phyloP scores from a whole-genome alignment of 257 asterid genomes.

The Capsicum chinense region DNA sequence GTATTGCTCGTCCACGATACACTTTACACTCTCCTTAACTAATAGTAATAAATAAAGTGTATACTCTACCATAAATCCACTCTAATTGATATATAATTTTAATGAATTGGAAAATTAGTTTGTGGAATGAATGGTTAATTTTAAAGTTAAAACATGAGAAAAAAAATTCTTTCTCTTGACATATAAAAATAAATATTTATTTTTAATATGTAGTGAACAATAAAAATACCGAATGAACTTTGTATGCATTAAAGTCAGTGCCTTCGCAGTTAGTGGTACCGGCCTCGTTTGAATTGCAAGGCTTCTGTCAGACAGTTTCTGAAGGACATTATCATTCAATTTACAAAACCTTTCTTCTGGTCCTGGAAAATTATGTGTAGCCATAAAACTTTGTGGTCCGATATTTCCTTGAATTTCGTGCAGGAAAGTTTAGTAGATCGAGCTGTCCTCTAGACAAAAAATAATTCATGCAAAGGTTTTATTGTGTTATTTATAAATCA shows the following conservation, averaged over 20 bases:
- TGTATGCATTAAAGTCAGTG: constrained; percentile 18
- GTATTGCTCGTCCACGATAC: too few species aligned
- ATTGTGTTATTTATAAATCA: too few species aligned
- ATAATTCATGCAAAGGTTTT: too few species aligned
- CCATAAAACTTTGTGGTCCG: background rate
- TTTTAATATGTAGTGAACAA: too few species aligned
- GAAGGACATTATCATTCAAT: constrained; percentile 2
- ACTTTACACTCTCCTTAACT: background rate
- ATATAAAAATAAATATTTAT: background rate
- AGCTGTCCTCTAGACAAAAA: background rate
- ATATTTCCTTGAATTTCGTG: too few species aligned
- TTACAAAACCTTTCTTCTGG: background rate
- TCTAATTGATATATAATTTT: too few species aligned
- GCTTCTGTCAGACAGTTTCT: constrained; percentile 13
- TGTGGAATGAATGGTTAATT: background rate
- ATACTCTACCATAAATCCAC: background rate
- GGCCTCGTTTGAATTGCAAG: background rate
- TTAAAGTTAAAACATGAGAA: too few species aligned
- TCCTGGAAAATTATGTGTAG: background rate
- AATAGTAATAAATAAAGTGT: too few species aligned
- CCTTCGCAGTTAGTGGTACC: background rate
- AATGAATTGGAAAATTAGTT: too few species aligned
- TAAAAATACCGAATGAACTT: too few species aligned
- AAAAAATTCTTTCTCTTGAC: background rate
- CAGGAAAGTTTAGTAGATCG: too few species aligned